Base-by-base conservation (phyloP, 257 asterid species). In the Solanum bukasovii region DNA sequence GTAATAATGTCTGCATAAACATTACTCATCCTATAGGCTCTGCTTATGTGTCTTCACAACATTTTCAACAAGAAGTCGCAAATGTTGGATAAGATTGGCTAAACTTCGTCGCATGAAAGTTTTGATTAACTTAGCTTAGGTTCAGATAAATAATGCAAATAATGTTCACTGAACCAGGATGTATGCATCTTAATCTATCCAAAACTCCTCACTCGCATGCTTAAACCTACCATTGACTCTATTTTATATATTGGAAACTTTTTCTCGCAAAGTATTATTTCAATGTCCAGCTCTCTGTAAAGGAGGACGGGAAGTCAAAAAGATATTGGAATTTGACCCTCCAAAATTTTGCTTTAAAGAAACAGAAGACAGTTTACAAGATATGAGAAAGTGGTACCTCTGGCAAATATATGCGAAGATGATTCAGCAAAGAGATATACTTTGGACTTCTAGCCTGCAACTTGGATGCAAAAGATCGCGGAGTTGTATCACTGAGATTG, bases 391-490 rank as follows among this genome's bases (percentile, higher is more conserved):
- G 21, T 16, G 44, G 44, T 93, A 97, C 99, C 99, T 97, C 99
- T 37, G 99, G 99, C 89, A 97, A 94, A 89, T 96, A 96, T 88
- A 97, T 97, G 25, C 99, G 98, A 38, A 97, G 96, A 93, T 97
- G 99, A 92, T 97, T 97, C 89, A 97, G 98, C 94, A 96, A 91
- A 42, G 99, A 97, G 84, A 94, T 95, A 89, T 96, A 96, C 83
- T 96, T 97, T 21, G 99, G 98, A 88, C 98, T 95, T 90, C 99
- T 91, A 86, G 99, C 96, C 95, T 95, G 99, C 90, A 96, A 92
- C 89, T 92, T 95, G 71, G 99, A 96, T 71, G 99, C 99, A 92
- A 94, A 95, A 70, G 92, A 89, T 35, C 96, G 93, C 8, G 98
- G 98, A 46, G 94, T 96, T 73, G 96, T 97, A 65, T 96, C 97